Percentiles rank a stretch among this genome's conserved stretches.
These are phyloP conservation scores for Verticillium albo-atrum DNA, from an alignment of 2,329 filamentous ascomycete species.

Conservation along the genomic window DNA sequence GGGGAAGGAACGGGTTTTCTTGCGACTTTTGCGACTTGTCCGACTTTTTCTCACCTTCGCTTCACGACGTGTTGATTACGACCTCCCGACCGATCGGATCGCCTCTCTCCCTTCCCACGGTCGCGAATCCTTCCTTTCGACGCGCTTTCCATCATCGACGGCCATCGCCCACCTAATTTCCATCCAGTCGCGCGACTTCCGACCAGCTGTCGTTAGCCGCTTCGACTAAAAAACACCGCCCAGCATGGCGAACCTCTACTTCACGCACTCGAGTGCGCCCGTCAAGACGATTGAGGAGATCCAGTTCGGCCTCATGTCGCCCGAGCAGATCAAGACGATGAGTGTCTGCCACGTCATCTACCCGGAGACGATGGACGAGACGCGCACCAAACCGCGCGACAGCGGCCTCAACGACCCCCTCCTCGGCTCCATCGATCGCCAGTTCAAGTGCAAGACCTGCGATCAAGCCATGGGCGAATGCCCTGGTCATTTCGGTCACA, in stretches of 20 bases:
- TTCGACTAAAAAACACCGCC: background rate
- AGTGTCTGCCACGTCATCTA: constrained; percentile 95
- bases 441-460: constrained; percentile 94
- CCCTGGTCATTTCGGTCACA: constrained; percentile 97
- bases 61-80: constrained; percentile 6
- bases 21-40: constrained; percentile 14
- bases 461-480: constrained; percentile 94
- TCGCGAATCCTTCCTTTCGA: background rate
- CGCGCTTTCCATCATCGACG: background rate
- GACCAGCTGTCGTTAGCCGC: background rate
- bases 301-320: constrained; percentile 95
- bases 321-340: constrained; percentile 99
- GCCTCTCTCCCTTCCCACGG: background rate
- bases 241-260: constrained; percentile 89
- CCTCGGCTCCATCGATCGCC: constrained; percentile 92
- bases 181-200: background rate
- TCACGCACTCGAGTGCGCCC: constrained; percentile 88
- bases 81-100: background rate
- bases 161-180: background rate
- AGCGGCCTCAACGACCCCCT: constrained; percentile 93
- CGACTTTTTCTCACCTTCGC: constrained; percentile 16
- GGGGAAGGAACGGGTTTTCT: constrained; percentile 9
- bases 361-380: constrained; percentile 99
- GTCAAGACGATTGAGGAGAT: constrained; percentile 98
- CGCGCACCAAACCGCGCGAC: constrained; percentile 82